A percentile compares a stretch with the other conserved stretches of the same genome.
phyloP scores from a whole-genome alignment of 2,329 filamentous ascomycete genomes.

The Diaporthe nobilis region DNA sequence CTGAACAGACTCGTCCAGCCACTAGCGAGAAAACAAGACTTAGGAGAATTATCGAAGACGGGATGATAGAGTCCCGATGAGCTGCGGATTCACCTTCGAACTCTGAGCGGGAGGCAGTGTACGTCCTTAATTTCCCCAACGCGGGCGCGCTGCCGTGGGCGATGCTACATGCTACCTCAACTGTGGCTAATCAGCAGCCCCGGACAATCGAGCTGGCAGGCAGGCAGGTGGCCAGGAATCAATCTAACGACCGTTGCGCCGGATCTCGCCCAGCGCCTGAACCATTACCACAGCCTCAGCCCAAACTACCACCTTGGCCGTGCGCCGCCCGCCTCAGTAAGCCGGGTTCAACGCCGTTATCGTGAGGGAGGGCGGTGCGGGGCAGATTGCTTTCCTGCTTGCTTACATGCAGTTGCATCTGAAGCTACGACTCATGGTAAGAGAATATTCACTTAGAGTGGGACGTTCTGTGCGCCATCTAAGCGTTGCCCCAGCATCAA shows the following conservation, averaged over 20 bases:
- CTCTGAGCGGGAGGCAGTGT: conserved; percentile 23
- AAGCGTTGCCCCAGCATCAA: not conserved
- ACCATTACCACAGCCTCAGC: conserved; percentile 7
- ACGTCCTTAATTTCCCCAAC: conserved; percentile 9
- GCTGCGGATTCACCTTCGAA: conserved; percentile 26
- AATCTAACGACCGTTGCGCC: not conserved
- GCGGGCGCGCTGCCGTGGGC: not conserved
- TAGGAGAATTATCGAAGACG: conserved; percentile 29
- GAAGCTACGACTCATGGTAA: not conserved
- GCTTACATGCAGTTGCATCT: not conserved
- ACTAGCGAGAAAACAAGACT: not conserved
- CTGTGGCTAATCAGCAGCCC: not conserved
- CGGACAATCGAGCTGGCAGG: not conserved
- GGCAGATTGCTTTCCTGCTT: no score
- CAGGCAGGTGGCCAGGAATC: no score
- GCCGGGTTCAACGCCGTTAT: conserved; percentile 1
- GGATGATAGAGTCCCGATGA: conserved; percentile 11
- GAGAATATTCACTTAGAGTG: not conserved
- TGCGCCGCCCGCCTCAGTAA: not conserved
- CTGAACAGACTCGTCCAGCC: not conserved
- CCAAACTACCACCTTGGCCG: conserved; percentile 23
- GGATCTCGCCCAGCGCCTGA: not conserved
- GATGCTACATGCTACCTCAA: not conserved
- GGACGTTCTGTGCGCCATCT: conserved; percentile 3
- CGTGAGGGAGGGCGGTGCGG: not conserved